Evolutionary conservation across 306 rosid genomes (phyloP), one percentile per base, ranked within the genome.

Genomic region (Aeschynomene evenia): DNA sequence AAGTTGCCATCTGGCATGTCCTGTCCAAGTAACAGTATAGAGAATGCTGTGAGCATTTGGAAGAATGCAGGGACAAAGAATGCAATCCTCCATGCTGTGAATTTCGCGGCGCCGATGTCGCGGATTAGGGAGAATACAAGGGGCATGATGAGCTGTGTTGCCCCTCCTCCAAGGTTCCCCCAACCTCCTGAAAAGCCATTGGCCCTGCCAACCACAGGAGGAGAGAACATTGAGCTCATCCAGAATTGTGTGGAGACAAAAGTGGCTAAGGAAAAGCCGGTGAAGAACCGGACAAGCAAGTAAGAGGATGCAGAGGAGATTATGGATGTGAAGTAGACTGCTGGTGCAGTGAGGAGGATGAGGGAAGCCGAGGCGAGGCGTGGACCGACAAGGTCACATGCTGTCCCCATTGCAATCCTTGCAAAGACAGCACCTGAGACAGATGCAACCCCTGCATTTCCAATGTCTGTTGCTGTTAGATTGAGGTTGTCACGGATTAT

Each of bases 191-290:
- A 56, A 6, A 93, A 52, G 0, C 96, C 96, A 18, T 88, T 93
- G 40, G 97, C 97, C 6, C 85, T 36, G 20, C 90, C 98, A 26
- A 93, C 96, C 0, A 90, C 87, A 1, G 80, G 82, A 2, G 91
- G 34, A 0, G 97, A 85, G 66, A 93, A 93, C 97, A 90, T 90
- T 9, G 98, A 90, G 81, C 94, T 93, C 98, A 90, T 93, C 98
- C 94, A 93, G 84, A 88, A 93, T 24, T 90, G 94, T 0, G 96
- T 90, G n/a, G 98, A 90, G 50, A 93, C 94, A 31, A 93, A 93
- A 6, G 93, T 86, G 24, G 97, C 88, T 0, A 93, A 64, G 7
- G 98, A 93, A 74, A 93, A 93, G 14, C 98, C 96, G 0, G 96
- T 81, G 85, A 90, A 93, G 81, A 93, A 93, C 0, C 96, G 82